These are phyloP conservation scores for Alternaria novae-zelandiae DNA, from an alignment of 2,329 filamentous ascomycete genomes.

Conservation along the genomic window DNA sequence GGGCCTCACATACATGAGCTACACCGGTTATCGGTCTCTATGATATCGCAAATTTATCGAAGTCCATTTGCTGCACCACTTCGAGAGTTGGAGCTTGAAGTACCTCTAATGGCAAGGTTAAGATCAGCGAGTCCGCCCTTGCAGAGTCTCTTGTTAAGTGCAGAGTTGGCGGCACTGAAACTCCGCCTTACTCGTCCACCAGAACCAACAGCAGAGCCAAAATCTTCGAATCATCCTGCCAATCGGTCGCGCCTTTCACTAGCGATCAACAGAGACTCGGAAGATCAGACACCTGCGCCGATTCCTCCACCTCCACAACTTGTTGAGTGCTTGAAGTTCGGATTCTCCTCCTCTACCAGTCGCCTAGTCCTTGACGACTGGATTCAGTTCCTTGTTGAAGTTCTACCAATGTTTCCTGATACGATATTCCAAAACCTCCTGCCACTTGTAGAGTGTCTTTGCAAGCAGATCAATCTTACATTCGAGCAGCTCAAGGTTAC, in stretches of 20 bases:
- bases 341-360: conserved; percentile 76
- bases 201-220: conserved; percentile 30
- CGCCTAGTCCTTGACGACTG: conserved; percentile 86
- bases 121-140: conserved; percentile 66
- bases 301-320: conserved; percentile 69
- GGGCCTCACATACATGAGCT: conserved; percentile 65
- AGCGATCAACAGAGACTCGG: conserved; percentile 35
- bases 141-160: conserved; percentile 78
- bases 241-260: conserved; percentile 42
- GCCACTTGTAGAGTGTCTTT: conserved; percentile 88
- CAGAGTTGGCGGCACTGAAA: conserved; percentile 76
- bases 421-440: conserved; percentile 90
- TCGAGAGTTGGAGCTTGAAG: conserved; percentile 71
- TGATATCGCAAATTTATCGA: conserved; percentile 68
- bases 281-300: conserved; percentile 42
- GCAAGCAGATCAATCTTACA: conserved; percentile 73
- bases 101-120: conserved; percentile 72
- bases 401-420: conserved; percentile 81
- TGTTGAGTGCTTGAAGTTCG: conserved; percentile 83
- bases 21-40: conserved; percentile 72
- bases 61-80: conserved; percentile 67
- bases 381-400: conserved; percentile 83
- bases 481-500: conserved; percentile 74
- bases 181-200: conserved; percentile 53
- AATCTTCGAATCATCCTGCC: conserved; percentile 20